A percentile compares a stretch with the other conserved stretches of the same genome.
These are phyloP conservation scores for Sporisorium exsertum DNA, from an alignment of 1,284 basidiomycete species.

Conservation along the genomic window DNA sequence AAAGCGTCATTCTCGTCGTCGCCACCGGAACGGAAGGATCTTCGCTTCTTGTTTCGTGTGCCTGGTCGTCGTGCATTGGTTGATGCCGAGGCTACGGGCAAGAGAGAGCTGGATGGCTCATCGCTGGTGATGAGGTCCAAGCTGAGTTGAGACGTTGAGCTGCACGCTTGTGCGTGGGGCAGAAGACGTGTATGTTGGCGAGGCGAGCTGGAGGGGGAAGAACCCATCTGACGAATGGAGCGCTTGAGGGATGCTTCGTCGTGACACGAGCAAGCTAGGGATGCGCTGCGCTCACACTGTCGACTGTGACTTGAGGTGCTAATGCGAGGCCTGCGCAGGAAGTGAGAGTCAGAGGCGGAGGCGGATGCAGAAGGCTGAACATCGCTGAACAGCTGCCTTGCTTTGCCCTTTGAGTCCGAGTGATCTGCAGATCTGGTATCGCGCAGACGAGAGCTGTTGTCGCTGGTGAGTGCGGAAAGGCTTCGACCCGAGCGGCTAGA, in stretches of 20 bases:
- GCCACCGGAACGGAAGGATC: slow-evolving; percentile 8
- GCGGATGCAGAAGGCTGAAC: neutral
- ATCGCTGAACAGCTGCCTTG: slow-evolving; percentile 5
- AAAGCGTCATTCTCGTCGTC: neutral
- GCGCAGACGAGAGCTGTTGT: neutral
- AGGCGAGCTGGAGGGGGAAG: slow-evolving; percentile 34
- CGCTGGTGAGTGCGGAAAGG: neutral
- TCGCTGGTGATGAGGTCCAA: neutral
- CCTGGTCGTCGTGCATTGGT: neutral
- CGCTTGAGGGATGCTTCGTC: slow-evolving; percentile 28
- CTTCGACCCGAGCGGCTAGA: slow-evolving; percentile 1
- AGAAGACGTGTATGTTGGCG: slow-evolving; percentile 6
- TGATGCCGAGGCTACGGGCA: neutral
- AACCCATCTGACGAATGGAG: slow-evolving; percentile 27
- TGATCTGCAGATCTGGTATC: neutral
- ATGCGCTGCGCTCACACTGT: neutral
- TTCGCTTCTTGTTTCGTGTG: slow-evolving; percentile 26
- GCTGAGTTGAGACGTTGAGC: slow-evolving; percentile 3
- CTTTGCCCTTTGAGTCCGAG: slow-evolving; percentile 20
- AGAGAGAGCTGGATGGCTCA: neutral
- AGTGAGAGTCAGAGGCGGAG: neutral
- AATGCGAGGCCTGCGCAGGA: neutral
- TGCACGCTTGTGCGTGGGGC: neutral
- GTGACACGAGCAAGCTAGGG: neutral
- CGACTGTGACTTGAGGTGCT: neutral